Evolutionary conservation across 2,329 filamentous ascomycete species (phyloP).

Genomic region (Trichoderma sp.): DNA sequence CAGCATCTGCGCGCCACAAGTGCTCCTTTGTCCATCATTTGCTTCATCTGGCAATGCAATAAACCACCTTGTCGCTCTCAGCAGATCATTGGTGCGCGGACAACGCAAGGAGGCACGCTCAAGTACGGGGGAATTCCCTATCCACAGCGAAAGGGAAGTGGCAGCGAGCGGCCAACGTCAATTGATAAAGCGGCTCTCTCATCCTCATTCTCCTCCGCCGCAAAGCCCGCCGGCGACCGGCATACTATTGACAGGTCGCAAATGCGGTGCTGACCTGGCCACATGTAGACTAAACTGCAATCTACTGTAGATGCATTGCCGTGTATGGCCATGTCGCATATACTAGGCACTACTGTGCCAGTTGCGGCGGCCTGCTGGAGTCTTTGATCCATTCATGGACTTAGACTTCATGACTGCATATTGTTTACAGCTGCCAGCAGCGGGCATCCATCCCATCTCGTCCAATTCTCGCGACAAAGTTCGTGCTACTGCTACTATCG

Average conservation of each 20-base stretch:
- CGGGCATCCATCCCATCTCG: background rate
- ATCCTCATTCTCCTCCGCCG: background rate
- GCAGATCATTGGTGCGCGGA: background rate
- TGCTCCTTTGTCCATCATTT: conserved; percentile 3
- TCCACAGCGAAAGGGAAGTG: background rate
- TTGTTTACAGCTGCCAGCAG: background rate
- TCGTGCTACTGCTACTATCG: conserved; percentile 4
- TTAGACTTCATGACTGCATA: background rate
- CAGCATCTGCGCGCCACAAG: background rate
- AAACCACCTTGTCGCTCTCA: background rate
- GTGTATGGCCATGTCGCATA: background rate
- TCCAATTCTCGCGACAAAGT: background rate
- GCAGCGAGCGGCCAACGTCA: background rate
- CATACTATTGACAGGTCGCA: conserved; percentile 4
- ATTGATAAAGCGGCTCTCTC: background rate
- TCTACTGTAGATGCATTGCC: background rate
- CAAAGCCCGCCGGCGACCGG: background rate
- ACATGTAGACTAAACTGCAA: background rate
- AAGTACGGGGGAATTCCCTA: background rate
- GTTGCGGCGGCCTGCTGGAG: background rate
- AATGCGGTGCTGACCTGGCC: background rate
- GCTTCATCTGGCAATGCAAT: conserved; percentile 3
- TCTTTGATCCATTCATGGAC: background rate
- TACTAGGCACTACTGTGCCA: background rate
- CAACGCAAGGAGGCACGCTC: conserved; percentile 3